Evolutionary conservation across 208 protist species (phyloP).

Genomic region (Trichomonas gallinae): DNA sequence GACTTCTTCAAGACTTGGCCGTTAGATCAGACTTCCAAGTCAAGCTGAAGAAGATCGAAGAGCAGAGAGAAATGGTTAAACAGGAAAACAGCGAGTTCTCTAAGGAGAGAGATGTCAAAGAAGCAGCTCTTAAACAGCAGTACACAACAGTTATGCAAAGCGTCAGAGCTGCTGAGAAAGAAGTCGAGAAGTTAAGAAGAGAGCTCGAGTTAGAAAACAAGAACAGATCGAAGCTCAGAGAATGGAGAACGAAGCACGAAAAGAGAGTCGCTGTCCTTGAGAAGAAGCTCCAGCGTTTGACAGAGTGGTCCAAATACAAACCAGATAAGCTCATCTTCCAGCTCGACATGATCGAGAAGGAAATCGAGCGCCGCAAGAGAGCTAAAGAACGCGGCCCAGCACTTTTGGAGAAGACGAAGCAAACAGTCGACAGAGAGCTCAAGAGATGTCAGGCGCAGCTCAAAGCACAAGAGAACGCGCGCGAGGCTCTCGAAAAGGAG

Average conservation of each 20-base stretch:
- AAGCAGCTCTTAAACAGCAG: constrained; percentile 5
- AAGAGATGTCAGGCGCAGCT: not conserved
- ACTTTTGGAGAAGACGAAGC: not conserved
- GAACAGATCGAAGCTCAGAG: not conserved
- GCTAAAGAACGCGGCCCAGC: not conserved
- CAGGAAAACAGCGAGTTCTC: not conserved
- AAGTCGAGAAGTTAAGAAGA: constrained; percentile 6
- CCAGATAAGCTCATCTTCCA: constrained; percentile 2
- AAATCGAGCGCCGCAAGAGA: not conserved
- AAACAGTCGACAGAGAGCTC: not conserved
- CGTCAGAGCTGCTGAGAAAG: not conserved
- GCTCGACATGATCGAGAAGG: not conserved
- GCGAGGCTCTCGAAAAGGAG: not conserved
- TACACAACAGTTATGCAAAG: constrained; percentile 3
- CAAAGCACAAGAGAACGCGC: not conserved
- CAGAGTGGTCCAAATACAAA: constrained; percentile 10
- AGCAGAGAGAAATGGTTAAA: not conserved
- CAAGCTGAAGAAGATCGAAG: constrained; percentile 1
- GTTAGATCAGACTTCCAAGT: not conserved
- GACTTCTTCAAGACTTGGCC: not conserved
- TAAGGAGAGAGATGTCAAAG: constrained; percentile 8
- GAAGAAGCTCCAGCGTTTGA: not conserved
- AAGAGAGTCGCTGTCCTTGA: not conserved
- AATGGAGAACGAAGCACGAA: not conserved
- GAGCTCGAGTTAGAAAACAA: constrained; percentile 3